These are phyloP conservation scores for Paracoccidioides lutzii DNA, from an alignment of 2,329 filamentous ascomycete species.

Conservation along the genomic window DNA sequence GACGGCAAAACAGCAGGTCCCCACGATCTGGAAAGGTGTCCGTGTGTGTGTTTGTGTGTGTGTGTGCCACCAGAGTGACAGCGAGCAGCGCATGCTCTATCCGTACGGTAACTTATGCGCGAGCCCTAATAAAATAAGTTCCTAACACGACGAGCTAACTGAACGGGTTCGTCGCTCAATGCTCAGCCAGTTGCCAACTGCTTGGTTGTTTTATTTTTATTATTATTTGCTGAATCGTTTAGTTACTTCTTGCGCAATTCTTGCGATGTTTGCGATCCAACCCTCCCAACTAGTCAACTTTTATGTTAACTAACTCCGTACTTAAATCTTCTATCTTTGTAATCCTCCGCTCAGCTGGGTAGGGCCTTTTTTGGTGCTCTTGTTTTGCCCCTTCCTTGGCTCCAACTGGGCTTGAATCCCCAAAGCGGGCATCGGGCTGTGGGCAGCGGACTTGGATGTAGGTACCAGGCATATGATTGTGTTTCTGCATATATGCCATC, in stretches of 20 bases:
- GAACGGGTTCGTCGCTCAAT: background rate
- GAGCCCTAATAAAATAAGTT: no score
- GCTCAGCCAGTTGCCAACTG: no score
- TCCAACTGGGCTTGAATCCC: background rate
- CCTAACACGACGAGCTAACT: no score
- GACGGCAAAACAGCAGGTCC: conserved; percentile 13
- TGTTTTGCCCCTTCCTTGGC: background rate
- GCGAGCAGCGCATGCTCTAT: background rate
- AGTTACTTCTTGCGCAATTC: no score
- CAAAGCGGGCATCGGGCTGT: background rate
- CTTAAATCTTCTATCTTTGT: no score
- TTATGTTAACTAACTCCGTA: no score
- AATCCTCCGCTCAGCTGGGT: background rate
- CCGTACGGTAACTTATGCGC: background rate
- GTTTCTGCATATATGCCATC: background rate
- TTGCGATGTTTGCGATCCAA: no score
- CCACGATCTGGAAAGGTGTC: conserved; percentile 17
- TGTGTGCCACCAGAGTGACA: conserved; percentile 1
- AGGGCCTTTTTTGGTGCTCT: background rate
- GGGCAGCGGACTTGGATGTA: background rate
- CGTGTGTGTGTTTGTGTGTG: background rate
- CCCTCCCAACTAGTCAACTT: no score
- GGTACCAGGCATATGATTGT: background rate
- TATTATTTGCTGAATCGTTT: no score
- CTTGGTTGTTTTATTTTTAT: no score